phyloP scores from a whole-genome alignment of 1,139 yeast genomes.

The Candida frijolesensis region DNA sequence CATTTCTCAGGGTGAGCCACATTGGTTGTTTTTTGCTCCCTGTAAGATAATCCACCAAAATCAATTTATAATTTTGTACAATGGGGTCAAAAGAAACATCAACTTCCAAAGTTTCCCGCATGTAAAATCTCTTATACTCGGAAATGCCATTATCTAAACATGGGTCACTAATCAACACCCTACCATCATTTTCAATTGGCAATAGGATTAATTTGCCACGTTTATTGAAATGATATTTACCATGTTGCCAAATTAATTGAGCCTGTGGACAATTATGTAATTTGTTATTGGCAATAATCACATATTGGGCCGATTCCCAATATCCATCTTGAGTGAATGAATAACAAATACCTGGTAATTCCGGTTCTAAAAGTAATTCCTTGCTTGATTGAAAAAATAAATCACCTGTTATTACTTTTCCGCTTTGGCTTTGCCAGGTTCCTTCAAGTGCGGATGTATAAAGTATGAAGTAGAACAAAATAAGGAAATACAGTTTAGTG shows the following conservation, averaged over 20 bases:
- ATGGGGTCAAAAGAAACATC: constrained; percentile 25
- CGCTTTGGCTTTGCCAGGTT: constrained; percentile 32
- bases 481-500: not conserved
- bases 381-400: constrained; percentile 30
- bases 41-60: constrained; percentile 26
- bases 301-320: constrained; percentile 33
- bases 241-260: constrained; percentile 34
- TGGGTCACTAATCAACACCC: constrained; percentile 34
- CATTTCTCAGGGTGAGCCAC: constrained; percentile 32
- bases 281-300: constrained; percentile 25
- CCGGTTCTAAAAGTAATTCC: constrained; percentile 32
- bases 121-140: constrained; percentile 27
- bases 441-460: constrained; percentile 17
- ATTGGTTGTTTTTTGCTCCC: constrained; percentile 33
- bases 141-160: constrained; percentile 22
- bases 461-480: not conserved
- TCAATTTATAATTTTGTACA: constrained; percentile 26
- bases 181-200: constrained; percentile 32
- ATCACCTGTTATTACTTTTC: constrained; percentile 32
- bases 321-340: constrained; percentile 32
- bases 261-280: constrained; percentile 33
- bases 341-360: constrained; percentile 33
- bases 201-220: constrained; percentile 20
- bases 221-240: constrained; percentile 22
- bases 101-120: constrained; percentile 22